phyloP scores from a whole-genome alignment of 1,284 basidiomycete species.

The Chondrostereum purpureum region DNA sequence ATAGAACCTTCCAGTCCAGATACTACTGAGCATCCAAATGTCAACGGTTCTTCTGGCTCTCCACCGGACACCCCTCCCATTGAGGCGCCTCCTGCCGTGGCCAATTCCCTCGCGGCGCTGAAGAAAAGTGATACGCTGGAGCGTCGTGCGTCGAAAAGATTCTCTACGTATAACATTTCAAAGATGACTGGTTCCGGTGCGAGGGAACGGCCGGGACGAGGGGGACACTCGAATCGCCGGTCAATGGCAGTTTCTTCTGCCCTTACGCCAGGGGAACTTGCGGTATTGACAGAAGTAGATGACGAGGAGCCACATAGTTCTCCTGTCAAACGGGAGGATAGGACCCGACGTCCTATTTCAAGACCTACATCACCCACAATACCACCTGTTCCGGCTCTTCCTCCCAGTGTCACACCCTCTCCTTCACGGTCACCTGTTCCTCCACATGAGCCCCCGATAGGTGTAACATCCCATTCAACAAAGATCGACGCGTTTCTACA shows the following conservation, averaged over 20 bases:
- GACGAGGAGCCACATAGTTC: conserved; percentile 39
- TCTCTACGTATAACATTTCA: conserved; percentile 92
- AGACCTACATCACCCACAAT: conserved; percentile 32
- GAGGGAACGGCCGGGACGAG: conserved; percentile 39
- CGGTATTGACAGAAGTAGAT: conserved; percentile 63
- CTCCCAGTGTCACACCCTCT: conserved; percentile 20
- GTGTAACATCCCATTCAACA: conserved; percentile 18
- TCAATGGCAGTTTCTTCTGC: conserved; percentile 57
- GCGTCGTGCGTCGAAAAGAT: conserved; percentile 91
- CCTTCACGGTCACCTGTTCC: conserved; percentile 31
- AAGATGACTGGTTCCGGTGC: conserved; percentile 75
- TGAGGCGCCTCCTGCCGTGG: conserved; percentile 53
- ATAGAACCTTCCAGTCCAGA: conserved; percentile 45
- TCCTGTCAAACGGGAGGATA: conserved; percentile 16
- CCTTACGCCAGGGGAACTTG: conserved; percentile 62
- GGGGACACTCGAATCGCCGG: conserved; percentile 47
- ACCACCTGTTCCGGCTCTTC: conserved; percentile 44
- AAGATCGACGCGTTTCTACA: conserved; percentile 81
- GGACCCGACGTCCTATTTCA: conserved; percentile 20
- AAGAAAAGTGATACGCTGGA: conserved; percentile 85
- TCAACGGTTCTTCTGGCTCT: conserved; percentile 27
- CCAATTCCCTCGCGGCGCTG: conserved; percentile 82
- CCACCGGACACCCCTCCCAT: conserved; percentile 36
- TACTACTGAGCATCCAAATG: conserved; percentile 13
- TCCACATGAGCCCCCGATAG: conserved; percentile 18